A percentile compares a stretch with the other conserved stretches of the same genome.
phyloP scores from a whole-genome alignment of 768 basidiomycete genomes.

The Leccinum uliginosum region DNA sequence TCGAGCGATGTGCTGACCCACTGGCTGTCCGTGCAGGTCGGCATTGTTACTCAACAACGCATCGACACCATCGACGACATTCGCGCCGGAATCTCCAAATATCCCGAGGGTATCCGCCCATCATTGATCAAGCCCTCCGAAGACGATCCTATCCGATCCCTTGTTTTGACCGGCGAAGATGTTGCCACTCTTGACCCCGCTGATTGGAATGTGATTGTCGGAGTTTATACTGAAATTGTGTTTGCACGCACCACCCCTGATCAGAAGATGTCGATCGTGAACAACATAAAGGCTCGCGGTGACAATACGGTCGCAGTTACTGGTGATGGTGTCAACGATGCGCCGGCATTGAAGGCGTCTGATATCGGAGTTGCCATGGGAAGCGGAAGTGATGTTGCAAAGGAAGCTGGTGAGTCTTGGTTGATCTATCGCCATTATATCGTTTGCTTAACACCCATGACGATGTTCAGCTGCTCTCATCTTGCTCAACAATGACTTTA shows the following conservation, averaged over 20 bases:
- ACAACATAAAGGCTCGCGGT: conserved; percentile 44
- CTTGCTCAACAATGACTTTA: conserved; percentile 55
- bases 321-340: conserved; percentile 57
- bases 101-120: conserved; percentile 12
- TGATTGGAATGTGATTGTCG: conserved; percentile 40
- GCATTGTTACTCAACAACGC: conserved; percentile 37
- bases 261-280: conserved; percentile 56
- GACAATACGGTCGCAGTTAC: conserved; percentile 49
- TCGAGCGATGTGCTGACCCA: not conserved
- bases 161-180: conserved; percentile 45
- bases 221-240: conserved; percentile 40
- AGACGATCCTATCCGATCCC: conserved; percentile 35
- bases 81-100: conserved; percentile 16
- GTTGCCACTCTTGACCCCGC: conserved; percentile 31
- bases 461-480: conserved; percentile 38
- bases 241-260: conserved; percentile 55
- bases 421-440: not conserved
- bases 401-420: conserved; percentile 45
- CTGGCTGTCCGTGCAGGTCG: conserved; percentile 27
- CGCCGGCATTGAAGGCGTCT: conserved; percentile 46
- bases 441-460: not conserved
- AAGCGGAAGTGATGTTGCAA: conserved; percentile 46
- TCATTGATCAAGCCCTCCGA: conserved; percentile 33
- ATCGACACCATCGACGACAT: conserved; percentile 34
- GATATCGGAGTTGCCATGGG: conserved; percentile 56